phyloP scores from a whole-genome alignment of 257 asterid genomes.

The Nicotiana undulata region DNA sequence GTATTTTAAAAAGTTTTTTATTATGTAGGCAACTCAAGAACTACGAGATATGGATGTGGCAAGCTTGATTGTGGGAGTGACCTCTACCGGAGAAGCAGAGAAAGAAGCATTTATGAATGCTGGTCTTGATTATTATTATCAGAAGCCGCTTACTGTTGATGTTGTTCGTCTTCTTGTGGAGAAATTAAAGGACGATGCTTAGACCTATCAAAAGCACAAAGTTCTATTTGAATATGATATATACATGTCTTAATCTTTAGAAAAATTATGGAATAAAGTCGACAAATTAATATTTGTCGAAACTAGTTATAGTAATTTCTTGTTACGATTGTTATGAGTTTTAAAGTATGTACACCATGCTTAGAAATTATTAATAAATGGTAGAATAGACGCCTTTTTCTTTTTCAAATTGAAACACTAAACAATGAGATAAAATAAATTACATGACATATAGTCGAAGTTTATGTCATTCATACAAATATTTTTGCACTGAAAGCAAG shows the following conservation, averaged over 20 bases:
- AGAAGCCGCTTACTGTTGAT: conserved; percentile 26
- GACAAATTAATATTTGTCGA: neutral
- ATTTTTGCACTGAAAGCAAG: too few species aligned
- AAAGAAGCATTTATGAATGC: conserved; percentile 30
- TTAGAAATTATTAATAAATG: neutral
- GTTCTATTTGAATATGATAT: neutral
- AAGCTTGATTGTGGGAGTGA: conserved; percentile 47
- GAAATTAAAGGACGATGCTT: neutral
- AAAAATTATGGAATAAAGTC: neutral
- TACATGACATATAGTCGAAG: too few species aligned
- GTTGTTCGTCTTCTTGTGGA: neutral
- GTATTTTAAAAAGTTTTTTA: too few species aligned
- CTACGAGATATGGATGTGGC: conserved; percentile 40
- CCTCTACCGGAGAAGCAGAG: conserved; percentile 7
- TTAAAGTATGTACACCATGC: neutral
- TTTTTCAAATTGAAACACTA: too few species aligned
- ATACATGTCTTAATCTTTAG: neutral
- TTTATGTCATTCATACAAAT: too few species aligned
- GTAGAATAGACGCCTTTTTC: neutral
- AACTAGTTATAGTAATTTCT: neutral
- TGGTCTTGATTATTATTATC: conserved; percentile 36
- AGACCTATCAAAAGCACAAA: neutral
- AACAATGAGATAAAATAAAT: too few species aligned
- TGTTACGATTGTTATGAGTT: neutral
- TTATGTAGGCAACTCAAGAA: conserved; percentile 28